Percentiles rank a stretch among this genome's conserved stretches.
Evolutionary conservation across 345 rosid genomes (phyloP).

Genomic region (Viola odorata): DNA sequence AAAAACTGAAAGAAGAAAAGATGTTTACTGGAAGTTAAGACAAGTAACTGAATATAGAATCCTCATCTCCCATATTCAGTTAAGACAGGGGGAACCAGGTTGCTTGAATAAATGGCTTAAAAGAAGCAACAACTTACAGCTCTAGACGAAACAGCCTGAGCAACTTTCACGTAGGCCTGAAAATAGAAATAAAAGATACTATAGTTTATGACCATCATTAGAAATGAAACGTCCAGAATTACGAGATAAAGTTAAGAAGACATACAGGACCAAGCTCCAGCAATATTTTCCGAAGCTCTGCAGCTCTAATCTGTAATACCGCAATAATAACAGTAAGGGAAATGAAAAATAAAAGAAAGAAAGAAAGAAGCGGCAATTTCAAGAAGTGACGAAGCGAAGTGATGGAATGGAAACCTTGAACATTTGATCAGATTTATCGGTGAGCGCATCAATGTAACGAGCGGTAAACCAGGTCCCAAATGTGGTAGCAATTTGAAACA

Average conservation of each 20-base stretch:
- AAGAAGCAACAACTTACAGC: slow-evolving; percentile 46
- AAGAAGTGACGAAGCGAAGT: not conserved
- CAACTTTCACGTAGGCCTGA: slow-evolving; percentile 87
- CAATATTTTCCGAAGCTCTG: slow-evolving; percentile 71
- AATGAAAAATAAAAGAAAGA: not conserved
- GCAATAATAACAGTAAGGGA: not conserved
- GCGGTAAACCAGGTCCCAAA: slow-evolving; percentile 73
- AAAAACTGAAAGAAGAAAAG: too few species aligned
- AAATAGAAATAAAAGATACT: slow-evolving; percentile 11
- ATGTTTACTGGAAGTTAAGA: too few species aligned
- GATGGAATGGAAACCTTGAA: slow-evolving; percentile 43
- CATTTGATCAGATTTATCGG: slow-evolving; percentile 64
- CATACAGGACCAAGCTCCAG: slow-evolving; percentile 90
- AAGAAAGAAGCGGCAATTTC: not conserved
- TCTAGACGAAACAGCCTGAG: slow-evolving; percentile 92
- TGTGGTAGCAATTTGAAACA: slow-evolving; percentile 60
- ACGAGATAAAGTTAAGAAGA: not conserved
- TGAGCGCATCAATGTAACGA: slow-evolving; percentile 54
- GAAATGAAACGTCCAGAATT: not conserved
- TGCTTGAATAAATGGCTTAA: too few species aligned
- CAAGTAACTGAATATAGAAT: too few species aligned
- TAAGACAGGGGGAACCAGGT: too few species aligned
- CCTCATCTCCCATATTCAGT: too few species aligned
- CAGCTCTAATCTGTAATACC: slow-evolving; percentile 71
- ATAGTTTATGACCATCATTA: too few species aligned